phyloP scores from a whole-genome alignment of 1,284 basidiomycete genomes.

The Leccinum pseudoinsigne region DNA sequence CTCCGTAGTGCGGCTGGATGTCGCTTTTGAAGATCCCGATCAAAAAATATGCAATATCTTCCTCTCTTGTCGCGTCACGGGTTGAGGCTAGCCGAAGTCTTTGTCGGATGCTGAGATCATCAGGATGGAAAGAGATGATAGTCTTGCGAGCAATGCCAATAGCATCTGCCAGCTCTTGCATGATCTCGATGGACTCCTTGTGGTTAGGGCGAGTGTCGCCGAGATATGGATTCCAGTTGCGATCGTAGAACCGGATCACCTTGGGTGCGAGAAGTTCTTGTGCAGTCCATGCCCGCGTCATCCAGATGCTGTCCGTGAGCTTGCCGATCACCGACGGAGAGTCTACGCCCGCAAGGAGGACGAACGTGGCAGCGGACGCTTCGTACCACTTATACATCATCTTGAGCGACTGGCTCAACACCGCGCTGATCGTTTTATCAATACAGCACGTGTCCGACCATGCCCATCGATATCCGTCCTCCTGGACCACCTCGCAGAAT shows the following conservation, averaged over 20 bases:
- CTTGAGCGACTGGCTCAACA: slow-evolving; percentile 4
- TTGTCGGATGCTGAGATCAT: slow-evolving; percentile 12
- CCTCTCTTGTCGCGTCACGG: slow-evolving; percentile 12
- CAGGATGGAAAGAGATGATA: slow-evolving; percentile 15
- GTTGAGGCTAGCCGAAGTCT: slow-evolving; percentile 16
- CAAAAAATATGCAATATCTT: slow-evolving; percentile 20
- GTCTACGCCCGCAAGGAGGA: neutral
- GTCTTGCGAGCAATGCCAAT: slow-evolving; percentile 8
- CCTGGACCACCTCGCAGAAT: neutral
- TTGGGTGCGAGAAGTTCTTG: slow-evolving; percentile 19
- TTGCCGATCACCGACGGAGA: neutral
- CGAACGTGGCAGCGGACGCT: slow-evolving; percentile 3
- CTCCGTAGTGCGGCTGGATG: slow-evolving; percentile 17
- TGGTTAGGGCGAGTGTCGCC: slow-evolving; percentile 13
- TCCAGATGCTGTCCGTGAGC: slow-evolving; percentile 11
- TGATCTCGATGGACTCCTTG: slow-evolving; percentile 17
- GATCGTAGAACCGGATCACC: slow-evolving; percentile 15
- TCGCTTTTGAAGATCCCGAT: slow-evolving; percentile 21
- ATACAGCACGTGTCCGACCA: slow-evolving; percentile 7
- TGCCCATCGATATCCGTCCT: neutral
- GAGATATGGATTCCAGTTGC: slow-evolving; percentile 17
- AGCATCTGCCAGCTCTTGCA: slow-evolving; percentile 17
- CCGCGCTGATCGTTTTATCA: slow-evolving; percentile 5
- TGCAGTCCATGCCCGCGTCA: slow-evolving; percentile 19
- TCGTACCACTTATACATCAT: slow-evolving; percentile 9